Evolutionary conservation across 1,284 basidiomycete species (phyloP).

Genomic region (Boletus nobilissimus): DNA sequence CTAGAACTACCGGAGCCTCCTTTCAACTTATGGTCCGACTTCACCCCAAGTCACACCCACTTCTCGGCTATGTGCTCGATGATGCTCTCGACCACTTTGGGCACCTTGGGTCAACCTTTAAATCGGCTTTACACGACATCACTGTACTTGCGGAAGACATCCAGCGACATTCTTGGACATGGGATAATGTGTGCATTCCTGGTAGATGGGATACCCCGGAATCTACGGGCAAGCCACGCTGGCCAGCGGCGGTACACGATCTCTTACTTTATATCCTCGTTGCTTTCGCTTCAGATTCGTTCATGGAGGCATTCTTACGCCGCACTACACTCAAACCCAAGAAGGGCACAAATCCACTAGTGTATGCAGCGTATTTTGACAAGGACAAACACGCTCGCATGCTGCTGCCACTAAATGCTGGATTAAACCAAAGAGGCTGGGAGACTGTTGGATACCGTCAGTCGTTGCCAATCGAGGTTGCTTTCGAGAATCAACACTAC

Average conservation of each 20-base stretch:
- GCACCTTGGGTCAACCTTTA: not conserved
- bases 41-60: not conserved
- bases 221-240: not conserved
- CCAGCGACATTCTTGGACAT: not conserved
- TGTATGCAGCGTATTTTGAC: conserved; percentile 9
- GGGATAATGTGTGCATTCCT: not conserved
- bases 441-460: not conserved
- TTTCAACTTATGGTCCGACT: not conserved
- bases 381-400: not conserved
- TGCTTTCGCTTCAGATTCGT: conserved; percentile 1
- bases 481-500: not conserved
- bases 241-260: not conserved
- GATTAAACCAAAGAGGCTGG: not conserved
- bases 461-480: conserved; percentile 2
- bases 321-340: not conserved
- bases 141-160: conserved; percentile 2
- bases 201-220: not conserved
- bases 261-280: conserved; percentile 4
- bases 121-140: not conserved
- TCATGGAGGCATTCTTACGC: not conserved
- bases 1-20: not conserved
- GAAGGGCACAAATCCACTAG: conserved; percentile 8
- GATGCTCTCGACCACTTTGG: conserved; percentile 13
- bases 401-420: not conserved
- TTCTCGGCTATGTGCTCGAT: not conserved